A percentile compares a stretch with the other conserved stretches of the same genome.
Conservation (phyloP, 805 yeast genomes). For the Jamesozyma lodderae region DNA sequence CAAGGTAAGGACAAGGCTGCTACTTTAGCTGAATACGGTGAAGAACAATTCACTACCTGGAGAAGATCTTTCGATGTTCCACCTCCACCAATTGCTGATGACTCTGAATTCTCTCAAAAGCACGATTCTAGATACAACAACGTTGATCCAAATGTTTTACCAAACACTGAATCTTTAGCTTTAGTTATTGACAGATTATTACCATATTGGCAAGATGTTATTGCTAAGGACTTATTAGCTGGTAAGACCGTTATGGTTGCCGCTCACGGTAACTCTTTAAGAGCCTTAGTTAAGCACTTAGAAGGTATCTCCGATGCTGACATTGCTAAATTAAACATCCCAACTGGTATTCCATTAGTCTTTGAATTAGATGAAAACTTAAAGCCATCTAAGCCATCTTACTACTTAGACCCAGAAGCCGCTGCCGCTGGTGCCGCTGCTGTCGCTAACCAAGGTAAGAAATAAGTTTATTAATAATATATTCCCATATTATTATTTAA, state of each 20-base stretch:
- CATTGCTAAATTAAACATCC: slow-evolving; percentile 90
- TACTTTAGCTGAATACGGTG: slow-evolving; percentile 78
- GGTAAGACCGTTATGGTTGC: slow-evolving; percentile 90
- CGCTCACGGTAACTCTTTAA: slow-evolving; percentile 97
- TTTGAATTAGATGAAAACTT: slow-evolving; percentile 84
- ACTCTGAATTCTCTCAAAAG: slow-evolving; percentile 73
- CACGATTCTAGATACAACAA: slow-evolving; percentile 79
- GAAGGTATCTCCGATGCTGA: slow-evolving; percentile 87
- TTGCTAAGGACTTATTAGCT: slow-evolving; percentile 70
- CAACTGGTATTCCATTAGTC: slow-evolving; percentile 97
- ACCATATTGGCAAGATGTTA: slow-evolving; percentile 94
- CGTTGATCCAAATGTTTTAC: slow-evolving; percentile 78
- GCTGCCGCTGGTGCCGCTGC: slow-evolving; percentile 99
- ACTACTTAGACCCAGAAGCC: slow-evolving; percentile 98
- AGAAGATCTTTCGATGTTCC: slow-evolving; percentile 97
- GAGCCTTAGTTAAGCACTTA: slow-evolving; percentile 93
- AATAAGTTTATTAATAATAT: slow-evolving; percentile 18
- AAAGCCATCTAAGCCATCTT: slow-evolving; percentile 85
- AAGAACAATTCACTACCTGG: slow-evolving; percentile 91
- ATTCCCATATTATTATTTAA: background rate
- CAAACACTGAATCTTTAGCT: slow-evolving; percentile 89
- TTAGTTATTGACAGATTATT: slow-evolving; percentile 92
- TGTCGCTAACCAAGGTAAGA: slow-evolving; percentile 92
- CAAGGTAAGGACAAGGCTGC: slow-evolving; percentile 98
- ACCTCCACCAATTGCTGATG: slow-evolving; percentile 79